A percentile compares a stretch with the other conserved stretches of the same genome.
These are phyloP conservation scores for Ophiosphaerella narmari DNA, from an alignment of 2,329 filamentous ascomycete genomes.

Conservation along the genomic window DNA sequence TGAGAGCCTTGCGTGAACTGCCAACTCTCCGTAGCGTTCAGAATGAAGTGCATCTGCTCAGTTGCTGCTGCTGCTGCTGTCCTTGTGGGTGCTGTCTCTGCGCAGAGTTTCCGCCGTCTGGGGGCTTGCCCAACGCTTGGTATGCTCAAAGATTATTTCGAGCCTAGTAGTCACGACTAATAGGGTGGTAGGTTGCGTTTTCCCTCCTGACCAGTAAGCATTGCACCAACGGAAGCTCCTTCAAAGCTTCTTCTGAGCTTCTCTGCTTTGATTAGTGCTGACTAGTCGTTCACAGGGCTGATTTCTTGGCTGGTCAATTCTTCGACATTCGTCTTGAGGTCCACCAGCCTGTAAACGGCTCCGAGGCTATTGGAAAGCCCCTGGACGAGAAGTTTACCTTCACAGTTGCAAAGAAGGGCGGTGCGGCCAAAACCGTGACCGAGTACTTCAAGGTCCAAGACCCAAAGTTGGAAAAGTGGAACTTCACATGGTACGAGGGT, in stretches of 20 bases:
- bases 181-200: conserved; percentile 50
- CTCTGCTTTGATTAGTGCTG: conserved; percentile 6
- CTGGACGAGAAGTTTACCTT: conserved; percentile 78
- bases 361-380: conserved; percentile 72
- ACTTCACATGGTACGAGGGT: conserved; percentile 82
- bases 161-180: conserved; percentile 16
- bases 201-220: conserved; percentile 62
- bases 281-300: conserved; percentile 55
- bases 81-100: conserved; percentile 40
- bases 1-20: conserved; percentile 17
- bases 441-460: conserved; percentile 73
- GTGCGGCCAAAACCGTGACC: conserved; percentile 61
- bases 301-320: conserved; percentile 81
- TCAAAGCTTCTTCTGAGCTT: conserved; percentile 5
- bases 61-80: conserved; percentile 29
- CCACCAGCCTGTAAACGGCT: conserved; percentile 80
- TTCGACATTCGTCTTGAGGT: conserved; percentile 85
- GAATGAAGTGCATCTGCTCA: conserved; percentile 38
- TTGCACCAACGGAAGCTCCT: conserved; percentile 1
- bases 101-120: conserved; percentile 61
- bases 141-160: conserved; percentile 19
- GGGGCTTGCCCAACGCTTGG: conserved; percentile 61
- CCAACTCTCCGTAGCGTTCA: conserved; percentile 22
- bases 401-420: conserved; percentile 68
- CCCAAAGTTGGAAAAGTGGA: conserved; percentile 77